Conservation (phyloP, 2,329 filamentous ascomycete species). For the Fusarium multiceps region DNA sequence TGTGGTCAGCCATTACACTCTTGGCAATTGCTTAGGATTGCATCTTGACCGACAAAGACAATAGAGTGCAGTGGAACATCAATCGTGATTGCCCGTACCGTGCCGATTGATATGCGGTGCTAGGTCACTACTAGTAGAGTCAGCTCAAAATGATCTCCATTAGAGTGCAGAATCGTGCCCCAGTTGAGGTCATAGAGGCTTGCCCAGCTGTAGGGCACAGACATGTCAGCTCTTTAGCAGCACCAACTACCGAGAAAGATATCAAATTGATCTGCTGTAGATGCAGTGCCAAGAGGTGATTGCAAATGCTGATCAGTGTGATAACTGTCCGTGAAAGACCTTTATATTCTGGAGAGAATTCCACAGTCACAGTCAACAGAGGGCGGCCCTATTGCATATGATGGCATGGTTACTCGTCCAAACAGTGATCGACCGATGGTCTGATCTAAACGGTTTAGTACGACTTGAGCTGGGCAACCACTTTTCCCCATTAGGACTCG, state of each 20-base stretch:
- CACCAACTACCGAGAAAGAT: background rate
- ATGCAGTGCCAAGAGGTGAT: conserved; percentile 12
- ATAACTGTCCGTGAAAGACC: background rate
- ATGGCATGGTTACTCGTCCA: background rate
- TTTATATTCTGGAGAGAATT: conserved; percentile 15
- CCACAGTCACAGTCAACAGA: background rate
- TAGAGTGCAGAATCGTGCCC: background rate
- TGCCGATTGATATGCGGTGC: background rate
- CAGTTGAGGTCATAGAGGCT: background rate
- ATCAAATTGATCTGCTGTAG: background rate
- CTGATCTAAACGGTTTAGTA: conserved; percentile 19
- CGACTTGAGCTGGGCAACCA: background rate
- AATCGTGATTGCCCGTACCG: background rate
- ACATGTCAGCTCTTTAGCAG: conserved; percentile 8
- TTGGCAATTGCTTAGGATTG: background rate
- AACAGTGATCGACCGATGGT: conserved; percentile 17
- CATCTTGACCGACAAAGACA: background rate
- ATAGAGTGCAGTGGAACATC: background rate
- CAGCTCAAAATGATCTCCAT: background rate
- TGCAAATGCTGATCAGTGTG: background rate
- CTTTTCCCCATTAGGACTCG: conserved; percentile 5
- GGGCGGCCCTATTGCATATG: conserved; percentile 4
- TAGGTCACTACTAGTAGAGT: background rate
- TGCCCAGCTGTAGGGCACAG: background rate
- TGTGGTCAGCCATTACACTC: background rate